Conservation (phyloP, 2,329 filamentous ascomycete species). For the Apiospora phragmitis region DNA sequence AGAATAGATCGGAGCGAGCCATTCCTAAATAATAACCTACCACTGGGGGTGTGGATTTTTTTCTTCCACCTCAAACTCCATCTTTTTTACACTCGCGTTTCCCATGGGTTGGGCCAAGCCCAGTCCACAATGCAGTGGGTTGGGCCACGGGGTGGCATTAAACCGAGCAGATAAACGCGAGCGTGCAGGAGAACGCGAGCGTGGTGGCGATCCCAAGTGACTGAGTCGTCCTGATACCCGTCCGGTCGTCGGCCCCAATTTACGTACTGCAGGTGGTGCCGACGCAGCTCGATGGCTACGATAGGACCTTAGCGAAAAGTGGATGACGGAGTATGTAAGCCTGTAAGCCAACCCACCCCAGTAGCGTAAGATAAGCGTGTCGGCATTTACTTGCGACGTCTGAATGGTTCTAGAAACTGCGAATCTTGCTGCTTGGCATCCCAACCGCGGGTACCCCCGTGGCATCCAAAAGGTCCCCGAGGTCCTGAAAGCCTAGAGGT, state of each 20-base stretch:
- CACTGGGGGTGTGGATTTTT: background rate
- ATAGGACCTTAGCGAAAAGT: background rate
- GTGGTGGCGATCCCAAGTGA: background rate
- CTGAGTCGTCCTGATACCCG: background rate
- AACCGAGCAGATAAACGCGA: background rate
- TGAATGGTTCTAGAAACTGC: background rate
- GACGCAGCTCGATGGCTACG: background rate
- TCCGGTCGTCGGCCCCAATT: constrained; percentile 4
- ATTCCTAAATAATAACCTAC: background rate
- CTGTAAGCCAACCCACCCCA: background rate
- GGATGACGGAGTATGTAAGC: background rate
- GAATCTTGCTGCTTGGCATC: background rate
- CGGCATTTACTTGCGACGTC: background rate
- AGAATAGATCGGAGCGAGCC: background rate
- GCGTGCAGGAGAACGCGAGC: background rate
- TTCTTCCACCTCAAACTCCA: background rate
- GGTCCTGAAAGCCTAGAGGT: no score
- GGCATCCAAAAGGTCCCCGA: background rate
- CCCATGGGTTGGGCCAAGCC: background rate
- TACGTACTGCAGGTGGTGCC: constrained; percentile 2
- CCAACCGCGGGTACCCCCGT: background rate
- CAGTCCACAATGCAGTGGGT: background rate
- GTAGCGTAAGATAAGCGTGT: constrained; percentile 4
- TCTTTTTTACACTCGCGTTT: background rate
- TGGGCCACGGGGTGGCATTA: constrained; percentile 5